Base-by-base conservation (phyloP, 2,329 filamentous ascomycete genomes). In the Beauveria asiatica region DNA sequence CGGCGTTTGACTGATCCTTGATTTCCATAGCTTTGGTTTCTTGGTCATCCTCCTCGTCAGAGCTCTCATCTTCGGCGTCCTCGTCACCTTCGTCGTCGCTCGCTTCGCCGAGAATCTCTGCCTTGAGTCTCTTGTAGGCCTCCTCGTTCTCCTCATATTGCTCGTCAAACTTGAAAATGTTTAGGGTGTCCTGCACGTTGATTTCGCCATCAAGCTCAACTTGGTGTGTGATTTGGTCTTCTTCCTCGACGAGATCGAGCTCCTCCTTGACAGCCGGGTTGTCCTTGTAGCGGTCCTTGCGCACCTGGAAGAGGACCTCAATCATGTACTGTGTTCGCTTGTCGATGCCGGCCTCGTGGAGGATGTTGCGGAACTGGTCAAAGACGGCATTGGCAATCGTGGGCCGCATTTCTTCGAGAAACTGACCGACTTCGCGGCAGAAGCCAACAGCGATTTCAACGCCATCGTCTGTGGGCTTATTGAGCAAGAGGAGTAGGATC, bases 271-370 rank as follows among this genome's bases (percentile, higher is more conserved):
- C 79, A 0, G 92, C 87, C 19, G 88, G 91, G 68, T 97, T 92
- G 68, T 97, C 92, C 77, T 96, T 96, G 80, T 96, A 99, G 68
- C 89, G 89, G 75, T 97, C 93, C 75, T 97, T 96, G 64, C 94
- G 85, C 60, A 97, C 88, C 76, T 99, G 92, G 72, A 99, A 99
- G 48, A 99, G 77, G 6, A 97, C 94, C 73, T 99, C 94, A 61
- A 99, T 93, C 90, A 96, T 96, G 75, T 97, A 99, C 75, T 99
- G 94, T n/a, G 93, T 92, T 65, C 94, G 84, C 80, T 96, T 97
- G 71, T 97, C 93, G 72, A 99, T 96, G 70, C 94, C 92, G 49
- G 92, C 92, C 73, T 99, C 94, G 76, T 99, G 93, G 9, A 99
- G 78, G 64, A 97, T 97, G 67, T 88, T 93, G 67, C 94, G 81